Evolutionary conservation across 306 rosid species (phyloP), one percentile per base, ranked within the genome.

Genomic region (Quercus wislizeni): DNA sequence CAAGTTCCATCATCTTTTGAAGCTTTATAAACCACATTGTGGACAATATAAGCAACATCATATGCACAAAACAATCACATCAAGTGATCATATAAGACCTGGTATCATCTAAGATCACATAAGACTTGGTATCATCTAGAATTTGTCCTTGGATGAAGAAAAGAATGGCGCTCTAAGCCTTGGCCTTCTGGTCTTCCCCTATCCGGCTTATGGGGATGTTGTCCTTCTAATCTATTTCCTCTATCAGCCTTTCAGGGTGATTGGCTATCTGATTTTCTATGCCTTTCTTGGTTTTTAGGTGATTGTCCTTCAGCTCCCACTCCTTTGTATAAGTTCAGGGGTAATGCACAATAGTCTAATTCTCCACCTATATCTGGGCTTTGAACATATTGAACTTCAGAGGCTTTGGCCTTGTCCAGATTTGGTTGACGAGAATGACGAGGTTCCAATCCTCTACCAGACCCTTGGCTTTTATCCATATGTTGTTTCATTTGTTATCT

Each of bases 101-200:
- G 21, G 21, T 21, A 21, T 21, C 21, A 21, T 21, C 21, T 21
- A 21, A 21, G 21, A 21, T 21, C 21, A 21, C 21, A 21, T 21
- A 21, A 21, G 21, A 21, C 21, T 21, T 21, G 21, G 0, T 21
- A 21, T 21, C 21, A 21, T 21, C 21, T 21, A 21, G 21, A 21
- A 21, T 21, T 21, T 21, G 21, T 21, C 21, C 21, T 21, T 21
- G 21, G 21, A 21, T 21, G 21, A 21, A 21, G 19, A 43, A 46
- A 79, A 75, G 81, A 33, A 38, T 68, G 81, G 77, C 81, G 55
- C 74, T 71, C 76, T 19, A 30, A 72, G 77, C 86, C 81, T 74
- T 65, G 85, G 78, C 85, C 84, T 13, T 94, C 92, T 57, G 91
- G 90, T 61, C 69, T 85, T 82, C 91, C 97, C 88, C 92, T 90